Evolutionary conservation across 164 flowering plant species (phyloP).

Genomic region (Magnolia kwangsiensis): DNA sequence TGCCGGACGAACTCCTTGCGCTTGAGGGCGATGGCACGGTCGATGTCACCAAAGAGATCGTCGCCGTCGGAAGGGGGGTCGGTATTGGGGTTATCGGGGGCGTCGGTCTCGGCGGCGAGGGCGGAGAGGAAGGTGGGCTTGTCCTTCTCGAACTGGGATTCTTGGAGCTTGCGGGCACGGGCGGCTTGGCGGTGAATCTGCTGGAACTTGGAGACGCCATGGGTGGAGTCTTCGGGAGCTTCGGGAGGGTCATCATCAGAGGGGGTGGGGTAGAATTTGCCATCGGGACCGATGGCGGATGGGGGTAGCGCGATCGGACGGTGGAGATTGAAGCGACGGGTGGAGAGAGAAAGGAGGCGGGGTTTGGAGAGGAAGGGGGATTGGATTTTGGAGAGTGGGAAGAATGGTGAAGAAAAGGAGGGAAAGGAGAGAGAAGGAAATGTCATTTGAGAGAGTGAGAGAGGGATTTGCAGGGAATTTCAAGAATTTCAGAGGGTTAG

Average conservation of each 20-base stretch:
- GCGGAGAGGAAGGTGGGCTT: conserved; percentile 68
- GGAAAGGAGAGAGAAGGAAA: neutral
- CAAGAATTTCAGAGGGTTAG: neutral
- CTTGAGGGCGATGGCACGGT: conserved; percentile 71
- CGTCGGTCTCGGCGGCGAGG: conserved; percentile 60
- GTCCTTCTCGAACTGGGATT: conserved; percentile 66
- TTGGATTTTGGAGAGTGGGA: conserved; percentile 6
- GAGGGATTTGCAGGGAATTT: neutral
- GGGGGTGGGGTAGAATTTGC: conserved; percentile 63
- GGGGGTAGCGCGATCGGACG: conserved; percentile 5
- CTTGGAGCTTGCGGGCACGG: conserved; percentile 61
- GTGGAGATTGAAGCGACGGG: conserved; percentile 7
- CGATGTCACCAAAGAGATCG: conserved; percentile 80
- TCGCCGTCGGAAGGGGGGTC: conserved; percentile 27
- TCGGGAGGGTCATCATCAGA: conserved; percentile 91
- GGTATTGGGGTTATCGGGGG: conserved; percentile 35
- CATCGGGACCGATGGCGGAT: conserved; percentile 51
- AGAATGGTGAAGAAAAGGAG: neutral
- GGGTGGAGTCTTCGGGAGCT: conserved; percentile 75
- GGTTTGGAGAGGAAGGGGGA: conserved; percentile 17
- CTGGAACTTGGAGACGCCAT: conserved; percentile 72
- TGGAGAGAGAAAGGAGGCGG: conserved; percentile 6
- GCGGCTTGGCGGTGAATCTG: conserved; percentile 76
- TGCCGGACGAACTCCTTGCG: conserved; percentile 79
- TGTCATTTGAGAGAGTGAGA: neutral